Conservation (phyloP, 75 land plant genomes). For the Adiantum capillusveneris region DNA sequence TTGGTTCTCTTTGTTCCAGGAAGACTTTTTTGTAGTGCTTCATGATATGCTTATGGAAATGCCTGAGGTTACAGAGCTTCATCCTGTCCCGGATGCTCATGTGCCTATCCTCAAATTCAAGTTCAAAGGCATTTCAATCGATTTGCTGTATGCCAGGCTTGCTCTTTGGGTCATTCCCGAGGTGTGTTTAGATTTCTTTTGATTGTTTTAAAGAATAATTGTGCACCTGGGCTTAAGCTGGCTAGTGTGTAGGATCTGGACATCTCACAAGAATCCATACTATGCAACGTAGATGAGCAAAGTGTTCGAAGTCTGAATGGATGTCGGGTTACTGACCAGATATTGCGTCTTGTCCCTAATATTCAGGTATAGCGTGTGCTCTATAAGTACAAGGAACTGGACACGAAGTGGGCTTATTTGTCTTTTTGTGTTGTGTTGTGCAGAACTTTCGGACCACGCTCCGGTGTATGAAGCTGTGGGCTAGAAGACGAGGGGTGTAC, state of each 20-base stretch:
- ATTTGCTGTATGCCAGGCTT: conserved; percentile 85
- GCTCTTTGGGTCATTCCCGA: conserved; percentile 77
- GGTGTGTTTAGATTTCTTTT: too few species aligned
- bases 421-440: conserved; percentile 4
- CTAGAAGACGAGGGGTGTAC: conserved; percentile 95
- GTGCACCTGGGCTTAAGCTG: not conserved
- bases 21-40: conserved; percentile 81
- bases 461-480: conserved; percentile 91
- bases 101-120: conserved; percentile 95
- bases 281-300: conserved; percentile 83
- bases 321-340: conserved; percentile 95
- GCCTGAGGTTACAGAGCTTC: conserved; percentile 88
- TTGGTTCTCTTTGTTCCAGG: conserved; percentile 36
- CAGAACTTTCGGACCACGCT: conserved; percentile 90
- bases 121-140: conserved; percentile 86
- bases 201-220: too few species aligned
- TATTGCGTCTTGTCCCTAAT: conserved; percentile 90
- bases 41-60: conserved; percentile 67
- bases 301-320: conserved; percentile 96
- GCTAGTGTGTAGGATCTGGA: conserved; percentile 65
- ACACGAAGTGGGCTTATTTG: not conserved
- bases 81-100: conserved; percentile 97
- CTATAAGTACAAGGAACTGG: not conserved
- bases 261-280: conserved; percentile 78
- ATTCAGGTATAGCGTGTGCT: conserved; percentile 46